Conservation (phyloP, 805 yeast species). For the Kazachstania taianensis region DNA sequence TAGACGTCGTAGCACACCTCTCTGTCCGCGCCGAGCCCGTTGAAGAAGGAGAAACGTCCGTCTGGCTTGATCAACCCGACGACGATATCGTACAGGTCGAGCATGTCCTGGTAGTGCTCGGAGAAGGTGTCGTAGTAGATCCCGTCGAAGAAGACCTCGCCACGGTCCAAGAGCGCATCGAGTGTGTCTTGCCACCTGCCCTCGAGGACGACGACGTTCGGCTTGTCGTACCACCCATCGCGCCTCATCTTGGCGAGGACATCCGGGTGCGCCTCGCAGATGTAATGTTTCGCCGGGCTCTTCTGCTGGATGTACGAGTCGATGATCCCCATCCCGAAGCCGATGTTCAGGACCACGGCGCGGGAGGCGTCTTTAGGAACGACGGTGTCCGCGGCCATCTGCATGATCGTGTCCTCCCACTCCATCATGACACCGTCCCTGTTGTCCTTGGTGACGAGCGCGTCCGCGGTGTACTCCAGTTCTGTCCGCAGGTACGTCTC, state of each 20-base stretch:
- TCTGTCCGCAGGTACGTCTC: slow-evolving; percentile 53
- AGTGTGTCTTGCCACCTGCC: slow-evolving; percentile 92
- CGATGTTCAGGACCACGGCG: slow-evolving; percentile 63
- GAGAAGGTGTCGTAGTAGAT: slow-evolving; percentile 90
- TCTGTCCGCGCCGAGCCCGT: slow-evolving; percentile 80
- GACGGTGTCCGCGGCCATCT: slow-evolving; percentile 66
- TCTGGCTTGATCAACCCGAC: slow-evolving; percentile 75
- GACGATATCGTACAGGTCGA: slow-evolving; percentile 68
- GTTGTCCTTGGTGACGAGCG: slow-evolving; percentile 61
- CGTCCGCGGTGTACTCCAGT: slow-evolving; percentile 53
- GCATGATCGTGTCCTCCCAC: slow-evolving; percentile 85
- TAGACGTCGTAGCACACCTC: slow-evolving; percentile 74
- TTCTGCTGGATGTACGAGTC: slow-evolving; percentile 61
- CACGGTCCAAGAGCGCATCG: slow-evolving; percentile 50
- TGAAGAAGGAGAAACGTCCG: slow-evolving; percentile 84
- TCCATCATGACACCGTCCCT: slow-evolving; percentile 96
- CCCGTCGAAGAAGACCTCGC: slow-evolving; percentile 69
- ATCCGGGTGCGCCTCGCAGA: slow-evolving; percentile 91
- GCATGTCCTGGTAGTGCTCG: slow-evolving; percentile 84
- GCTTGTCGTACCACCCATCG: slow-evolving; percentile 78
- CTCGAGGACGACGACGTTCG: slow-evolving; percentile 60
- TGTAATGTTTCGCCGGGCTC: slow-evolving; percentile 52
- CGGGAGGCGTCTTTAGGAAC: slow-evolving; percentile 33
- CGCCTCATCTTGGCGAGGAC: slow-evolving; percentile 55
- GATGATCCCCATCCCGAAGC: slow-evolving; percentile 96